Base-by-base conservation (phyloP, 306 rosid species). In the Mucuna pruriens region DNA sequence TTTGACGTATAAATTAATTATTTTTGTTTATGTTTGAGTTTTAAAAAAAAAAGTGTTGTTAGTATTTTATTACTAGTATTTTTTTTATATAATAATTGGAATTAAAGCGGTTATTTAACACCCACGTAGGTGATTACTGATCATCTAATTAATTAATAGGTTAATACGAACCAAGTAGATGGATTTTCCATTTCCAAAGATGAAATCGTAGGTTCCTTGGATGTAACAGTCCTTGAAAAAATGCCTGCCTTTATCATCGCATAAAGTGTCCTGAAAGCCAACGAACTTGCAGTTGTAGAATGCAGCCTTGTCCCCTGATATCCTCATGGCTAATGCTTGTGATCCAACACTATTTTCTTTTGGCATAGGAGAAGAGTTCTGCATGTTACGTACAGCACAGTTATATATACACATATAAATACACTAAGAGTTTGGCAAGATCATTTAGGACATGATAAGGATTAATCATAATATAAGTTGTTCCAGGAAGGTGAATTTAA, bases 181-280 rank as follows among this genome's bases (percentile, higher is more conserved):
- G 0, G 87, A 84, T 44, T 84, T 84, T 19, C 78, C 87, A 31
- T 81, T 84, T 22, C 87, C 87, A 8, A 84, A 84, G 34, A 84
- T 84, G 78, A 84, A 79, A 51, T 84, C 87, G 1, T 80, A 81
- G 11, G 84, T 80, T 40, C 84, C 87, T 69, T 69, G 75, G 22
- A 84, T 84, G 4, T 33, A 17, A 19, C 87, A 84, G 1, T 80
- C 79, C 63, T 75, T 80, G 75, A 84, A 80, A 19, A 80, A 69
- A 69, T 84, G 87, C 3, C 39, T 48, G 9, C 87, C 84, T 31
- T 2, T 75, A 49, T 84, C 87, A 13, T 84, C 87, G 4, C 87
- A 84, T 1, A 84, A 15, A 5, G 87, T 84, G 65, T 84, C 87
- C 11, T 84, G 87, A 54, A 13, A 84, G 0, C 87, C 82, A 1